Conservation (phyloP, 2,329 filamentous ascomycete genomes). For the Talaromyces pinophilus region DNA sequence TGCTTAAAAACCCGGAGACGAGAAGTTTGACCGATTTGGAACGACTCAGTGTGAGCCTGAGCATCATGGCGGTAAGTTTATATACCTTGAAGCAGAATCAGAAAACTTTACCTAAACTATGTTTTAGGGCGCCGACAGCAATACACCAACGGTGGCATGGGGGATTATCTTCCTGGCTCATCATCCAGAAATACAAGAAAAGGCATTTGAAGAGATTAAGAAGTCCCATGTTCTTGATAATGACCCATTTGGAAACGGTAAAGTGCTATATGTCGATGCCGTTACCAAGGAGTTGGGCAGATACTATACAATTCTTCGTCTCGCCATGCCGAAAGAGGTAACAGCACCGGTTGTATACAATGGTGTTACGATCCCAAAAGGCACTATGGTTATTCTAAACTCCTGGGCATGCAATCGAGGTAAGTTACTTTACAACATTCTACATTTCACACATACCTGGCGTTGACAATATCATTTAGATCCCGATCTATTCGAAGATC, state of each 20-base stretch:
- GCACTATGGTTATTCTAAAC: slow-evolving; percentile 25
- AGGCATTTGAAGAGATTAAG: slow-evolving; percentile 22
- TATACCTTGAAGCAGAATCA: no score
- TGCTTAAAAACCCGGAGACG: slow-evolving; percentile 23
- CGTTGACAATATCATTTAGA: background rate
- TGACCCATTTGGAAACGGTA: slow-evolving; percentile 19
- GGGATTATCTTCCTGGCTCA: slow-evolving; percentile 21
- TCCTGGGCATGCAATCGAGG: slow-evolving; percentile 26
- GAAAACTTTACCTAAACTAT: no score
- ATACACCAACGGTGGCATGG: slow-evolving; percentile 21
- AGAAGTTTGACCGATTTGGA: slow-evolving; percentile 19
- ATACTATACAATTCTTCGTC: slow-evolving; percentile 24
- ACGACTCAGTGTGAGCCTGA: slow-evolving; percentile 22
- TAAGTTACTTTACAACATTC: background rate
- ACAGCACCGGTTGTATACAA: slow-evolving; percentile 20
- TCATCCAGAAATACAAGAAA: slow-evolving; percentile 23
- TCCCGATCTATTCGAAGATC: background rate
- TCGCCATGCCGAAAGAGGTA: slow-evolving; percentile 22
- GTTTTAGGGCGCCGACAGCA: slow-evolving; percentile 21
- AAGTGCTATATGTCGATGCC: slow-evolving; percentile 23
- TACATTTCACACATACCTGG: no score
- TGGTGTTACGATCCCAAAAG: slow-evolving; percentile 22
- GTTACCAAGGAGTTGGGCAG: slow-evolving; percentile 23
- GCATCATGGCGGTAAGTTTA: slow-evolving; percentile 22
- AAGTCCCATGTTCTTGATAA: slow-evolving; percentile 13